Evolutionary conservation across 164 flowering plant species (phyloP).

Genomic region (Stephania yunnanensis): DNA sequence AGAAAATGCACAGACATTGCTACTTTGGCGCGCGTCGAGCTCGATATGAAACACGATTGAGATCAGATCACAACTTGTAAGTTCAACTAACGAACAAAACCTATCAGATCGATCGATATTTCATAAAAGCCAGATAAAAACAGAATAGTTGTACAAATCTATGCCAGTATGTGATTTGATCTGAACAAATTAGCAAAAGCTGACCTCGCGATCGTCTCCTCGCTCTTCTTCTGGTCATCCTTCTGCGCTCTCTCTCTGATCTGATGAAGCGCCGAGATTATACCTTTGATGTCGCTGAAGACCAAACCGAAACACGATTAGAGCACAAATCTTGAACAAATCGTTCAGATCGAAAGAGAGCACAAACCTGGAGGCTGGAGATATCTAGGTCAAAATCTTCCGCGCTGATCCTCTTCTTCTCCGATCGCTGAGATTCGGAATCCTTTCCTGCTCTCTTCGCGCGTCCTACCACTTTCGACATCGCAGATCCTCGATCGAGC

Average conservation of each 20-base stretch:
- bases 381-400: slow-evolving; percentile 58
- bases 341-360: not conserved
- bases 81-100: not conserved
- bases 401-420: slow-evolving; percentile 29
- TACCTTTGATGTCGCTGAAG: slow-evolving; percentile 77
- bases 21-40: too few relatives aligned
- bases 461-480: slow-evolving; percentile 46
- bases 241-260: slow-evolving; percentile 72
- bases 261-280: slow-evolving; percentile 72
- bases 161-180: not conserved
- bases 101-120: too few relatives aligned
- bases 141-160: not conserved
- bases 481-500: slow-evolving; percentile 10
- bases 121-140: too few relatives aligned
- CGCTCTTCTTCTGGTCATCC: slow-evolving; percentile 86
- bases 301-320: slow-evolving; percentile 2
- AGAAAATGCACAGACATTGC: not conserved
- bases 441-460: slow-evolving; percentile 41
- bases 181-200: slow-evolving; percentile 5
- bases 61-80: not conserved
- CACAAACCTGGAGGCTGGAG: slow-evolving; percentile 48
- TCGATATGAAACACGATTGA: too few relatives aligned
- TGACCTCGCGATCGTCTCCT: slow-evolving; percentile 80
- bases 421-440: slow-evolving; percentile 30
- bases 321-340: not conserved